phyloP scores from a whole-genome alignment of 2,329 filamentous ascomycete genomes.

The Aspergillus novofumigatus region DNA sequence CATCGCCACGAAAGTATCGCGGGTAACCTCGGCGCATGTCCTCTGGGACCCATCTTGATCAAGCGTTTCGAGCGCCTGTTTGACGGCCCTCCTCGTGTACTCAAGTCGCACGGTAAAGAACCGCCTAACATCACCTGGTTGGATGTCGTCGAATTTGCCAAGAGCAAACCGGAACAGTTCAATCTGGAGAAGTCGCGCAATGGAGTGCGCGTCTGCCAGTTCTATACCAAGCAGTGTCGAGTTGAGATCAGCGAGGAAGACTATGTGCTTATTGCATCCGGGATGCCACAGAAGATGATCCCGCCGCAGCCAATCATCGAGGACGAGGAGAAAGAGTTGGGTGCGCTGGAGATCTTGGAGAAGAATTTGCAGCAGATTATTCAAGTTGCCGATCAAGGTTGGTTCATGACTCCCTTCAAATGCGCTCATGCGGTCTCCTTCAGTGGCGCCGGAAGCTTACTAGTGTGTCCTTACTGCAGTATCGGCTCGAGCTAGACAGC shows the following conservation, averaged over 20 bases:
- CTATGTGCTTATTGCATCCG: slow-evolving; percentile 76
- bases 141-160: slow-evolving; percentile 80
- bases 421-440: neutral
- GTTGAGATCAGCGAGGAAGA: slow-evolving; percentile 88
- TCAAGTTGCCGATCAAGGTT: slow-evolving; percentile 73
- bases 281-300: slow-evolving; percentile 76
- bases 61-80: slow-evolving; percentile 84
- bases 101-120: slow-evolving; percentile 59
- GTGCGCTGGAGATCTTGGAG: slow-evolving; percentile 78
- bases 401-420: slow-evolving; percentile 12
- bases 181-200: slow-evolving; percentile 65
- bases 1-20: slow-evolving; percentile 84
- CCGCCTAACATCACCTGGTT: slow-evolving; percentile 69
- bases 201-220: slow-evolving; percentile 70
- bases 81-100: slow-evolving; percentile 69
- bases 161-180: slow-evolving; percentile 74
- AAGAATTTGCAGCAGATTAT: slow-evolving; percentile 71
- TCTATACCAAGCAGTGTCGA: slow-evolving; percentile 73
- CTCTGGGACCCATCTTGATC: slow-evolving; percentile 75
- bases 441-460: neutral
- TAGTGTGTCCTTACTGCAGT: slow-evolving; percentile 40
- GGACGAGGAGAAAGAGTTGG: slow-evolving; percentile 80
- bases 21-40: slow-evolving; percentile 76
- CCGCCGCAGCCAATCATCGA: slow-evolving; percentile 77
- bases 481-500: slow-evolving; percentile 66